Evolutionary conservation across 2,329 filamentous ascomycete genomes (phyloP).

Genomic region (Fusarium succisae): DNA sequence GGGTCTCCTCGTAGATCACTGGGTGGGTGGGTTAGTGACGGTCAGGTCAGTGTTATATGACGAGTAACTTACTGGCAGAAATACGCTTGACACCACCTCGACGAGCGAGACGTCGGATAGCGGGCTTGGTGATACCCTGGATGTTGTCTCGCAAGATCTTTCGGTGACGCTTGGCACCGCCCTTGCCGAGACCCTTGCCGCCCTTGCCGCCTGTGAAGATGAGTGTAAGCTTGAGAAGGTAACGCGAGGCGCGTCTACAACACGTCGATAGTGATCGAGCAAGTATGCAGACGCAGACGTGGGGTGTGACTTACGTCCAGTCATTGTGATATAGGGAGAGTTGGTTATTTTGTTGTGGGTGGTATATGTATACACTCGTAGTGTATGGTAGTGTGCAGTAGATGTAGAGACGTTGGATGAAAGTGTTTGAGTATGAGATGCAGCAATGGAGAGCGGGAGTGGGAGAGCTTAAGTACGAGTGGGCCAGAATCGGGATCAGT

Average conservation of each 20-base stretch:
- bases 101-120: constrained; percentile 96
- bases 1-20: constrained; percentile 83
- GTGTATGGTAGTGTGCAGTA: constrained; percentile 15
- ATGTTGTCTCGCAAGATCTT: constrained; percentile 99
- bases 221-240: constrained; percentile 66
- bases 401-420: constrained; percentile 21
- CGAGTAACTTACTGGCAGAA: constrained; percentile 77
- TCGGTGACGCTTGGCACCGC: constrained; percentile 97
- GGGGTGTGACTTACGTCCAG: constrained; percentile 70
- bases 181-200: constrained; percentile 98
- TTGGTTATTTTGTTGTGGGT: constrained; percentile 24
- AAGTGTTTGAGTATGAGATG: constrained; percentile 23
- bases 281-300: background rate
- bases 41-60: constrained; percentile 42
- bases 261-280: background rate
- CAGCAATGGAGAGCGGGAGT: constrained; percentile 39
- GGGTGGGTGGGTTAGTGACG: constrained; percentile 70
- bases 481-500: constrained; percentile 52
- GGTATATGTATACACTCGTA: constrained; percentile 21
- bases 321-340: constrained; percentile 64
- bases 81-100: constrained; percentile 99
- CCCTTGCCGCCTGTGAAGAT: constrained; percentile 80
- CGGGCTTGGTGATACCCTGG: constrained; percentile 98
- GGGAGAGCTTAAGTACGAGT: constrained; percentile 52
- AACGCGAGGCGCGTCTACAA: constrained; percentile 68